Evolutionary conservation across 768 basidiomycete genomes (phyloP), one percentile per base, ranked within the genome.

Genomic region (Amanita rimosa): DNA sequence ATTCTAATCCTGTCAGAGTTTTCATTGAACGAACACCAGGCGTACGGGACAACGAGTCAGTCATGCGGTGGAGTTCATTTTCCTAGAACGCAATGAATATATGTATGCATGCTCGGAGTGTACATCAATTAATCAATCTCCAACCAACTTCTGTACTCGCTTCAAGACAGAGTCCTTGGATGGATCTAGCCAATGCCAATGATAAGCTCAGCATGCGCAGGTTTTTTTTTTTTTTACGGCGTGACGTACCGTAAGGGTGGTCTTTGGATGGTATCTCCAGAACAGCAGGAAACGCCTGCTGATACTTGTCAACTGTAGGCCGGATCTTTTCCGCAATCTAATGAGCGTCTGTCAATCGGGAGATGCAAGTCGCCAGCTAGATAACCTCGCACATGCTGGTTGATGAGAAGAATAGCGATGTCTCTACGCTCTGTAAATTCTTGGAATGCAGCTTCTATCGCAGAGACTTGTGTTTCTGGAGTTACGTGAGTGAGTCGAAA

Each of bases 231-330:
- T n/a, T n/a, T n/a, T n/a, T 22, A 17, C 16, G 17, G 45, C 35
- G 17, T 8, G 34, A 67, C 78, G 51, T 47, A 95, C 95, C 94
- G 58, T 98, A 98, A 31, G 95, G 95, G 65, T 96, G 93, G 60
- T 98, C 95, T 64, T 98, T 98, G 48, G 91, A 93, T 21, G 96
- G 96, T 53, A 99, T 98, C 67, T 99, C 96, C 13, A 99, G 79
- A 35, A 99, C 68, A 0, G 96, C 92, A 17, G 96, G 96, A 70
- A 99, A 99, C 0, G 95, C 82, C 64, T 93, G 88, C 55, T 90
- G 83, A 64, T 99, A 99, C 58, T 83, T 82, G 67, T 99, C 96
- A 10, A 99, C 91, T 1, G 87, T 81, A 0, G 91, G 91, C 33
- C 96, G 74, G 54, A 99, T 99, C 74, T 88, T 91, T 72, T 98